phyloP scores from a whole-genome alignment of 768 basidiomycete genomes.

The Kwoniella europaea region DNA sequence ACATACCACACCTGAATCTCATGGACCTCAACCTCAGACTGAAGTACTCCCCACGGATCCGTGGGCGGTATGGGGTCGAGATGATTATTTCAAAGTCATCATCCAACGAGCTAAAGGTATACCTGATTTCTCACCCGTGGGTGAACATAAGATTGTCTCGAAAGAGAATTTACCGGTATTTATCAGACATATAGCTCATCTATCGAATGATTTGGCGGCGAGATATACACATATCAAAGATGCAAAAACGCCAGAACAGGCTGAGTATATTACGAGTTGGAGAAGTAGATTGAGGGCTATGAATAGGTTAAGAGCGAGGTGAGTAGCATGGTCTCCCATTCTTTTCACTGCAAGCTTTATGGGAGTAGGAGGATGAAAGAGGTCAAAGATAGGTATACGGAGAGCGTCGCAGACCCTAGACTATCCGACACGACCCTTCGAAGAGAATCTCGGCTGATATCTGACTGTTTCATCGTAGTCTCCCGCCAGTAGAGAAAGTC shows the following conservation, averaged over 20 bases:
- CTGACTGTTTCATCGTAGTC: constrained; percentile 1
- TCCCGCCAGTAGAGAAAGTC: constrained; percentile 22
- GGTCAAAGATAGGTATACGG: too few species aligned
- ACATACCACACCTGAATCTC: constrained; percentile 44
- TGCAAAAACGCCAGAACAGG: constrained; percentile 65
- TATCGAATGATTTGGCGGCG: constrained; percentile 88
- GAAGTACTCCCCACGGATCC: constrained; percentile 22
- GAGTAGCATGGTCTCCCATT: constrained; percentile 4
- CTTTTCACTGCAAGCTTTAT: not conserved
- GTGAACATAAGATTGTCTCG: constrained; percentile 91
- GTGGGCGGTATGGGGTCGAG: constrained; percentile 66
- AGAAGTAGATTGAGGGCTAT: constrained; percentile 77
- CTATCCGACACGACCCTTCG: too few species aligned
- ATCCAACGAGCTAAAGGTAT: constrained; percentile 86
- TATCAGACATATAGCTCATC: constrained; percentile 81
- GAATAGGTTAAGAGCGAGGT: constrained; percentile 63
- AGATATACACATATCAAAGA: constrained; percentile 72
- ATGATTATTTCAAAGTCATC: constrained; percentile 94
- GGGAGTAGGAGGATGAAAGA: too few species aligned
- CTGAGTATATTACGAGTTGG: constrained; percentile 90
- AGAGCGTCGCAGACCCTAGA: too few species aligned
- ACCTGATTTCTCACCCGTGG: constrained; percentile 91
- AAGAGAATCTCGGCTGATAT: not conserved
- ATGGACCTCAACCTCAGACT: constrained; percentile 19
- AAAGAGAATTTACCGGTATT: constrained; percentile 83